Percentiles rank a stretch among this genome's conserved stretches.
Conservation (phyloP, 192 early-diverging fungal genomes). For the Mortierella hygrophila region DNA sequence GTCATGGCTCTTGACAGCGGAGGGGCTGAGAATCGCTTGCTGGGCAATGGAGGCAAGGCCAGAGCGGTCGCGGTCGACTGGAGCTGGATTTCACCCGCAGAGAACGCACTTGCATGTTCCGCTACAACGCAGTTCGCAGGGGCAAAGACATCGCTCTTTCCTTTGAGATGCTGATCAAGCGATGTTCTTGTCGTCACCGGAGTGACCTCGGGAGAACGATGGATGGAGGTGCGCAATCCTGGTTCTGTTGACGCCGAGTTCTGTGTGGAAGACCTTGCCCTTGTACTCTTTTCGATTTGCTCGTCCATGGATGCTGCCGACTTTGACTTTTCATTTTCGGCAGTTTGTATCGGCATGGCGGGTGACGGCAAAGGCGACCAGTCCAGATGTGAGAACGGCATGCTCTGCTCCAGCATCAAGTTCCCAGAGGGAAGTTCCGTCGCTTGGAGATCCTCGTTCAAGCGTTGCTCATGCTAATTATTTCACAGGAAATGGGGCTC, state of each 20-base stretch:
- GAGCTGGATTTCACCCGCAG: slow-evolving; percentile 44
- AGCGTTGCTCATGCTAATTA: slow-evolving; percentile 43
- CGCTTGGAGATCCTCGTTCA: slow-evolving; percentile 36
- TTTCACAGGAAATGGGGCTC: background rate
- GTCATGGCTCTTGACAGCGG: slow-evolving; percentile 20
- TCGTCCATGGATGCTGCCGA: background rate
- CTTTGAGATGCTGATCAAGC: slow-evolving; percentile 24
- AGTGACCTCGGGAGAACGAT: background rate
- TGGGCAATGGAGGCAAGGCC: slow-evolving; percentile 23
- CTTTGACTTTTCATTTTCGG: slow-evolving; percentile 14
- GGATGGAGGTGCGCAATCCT: background rate
- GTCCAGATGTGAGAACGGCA: slow-evolving; percentile 25
- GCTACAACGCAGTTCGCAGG: slow-evolving; percentile 34
- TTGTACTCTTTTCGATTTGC: background rate
- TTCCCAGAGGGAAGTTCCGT: slow-evolving; percentile 39
- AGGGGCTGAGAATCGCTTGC: slow-evolving; percentile 35
- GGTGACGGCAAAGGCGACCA: slow-evolving; percentile 53
- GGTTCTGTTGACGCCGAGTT: slow-evolving; percentile 11
- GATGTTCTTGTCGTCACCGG: slow-evolving; percentile 16
- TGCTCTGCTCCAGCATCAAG: slow-evolving; percentile 10
- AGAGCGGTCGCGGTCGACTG: slow-evolving; percentile 14
- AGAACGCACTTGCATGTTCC: slow-evolving; percentile 33
- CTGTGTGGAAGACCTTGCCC: background rate
- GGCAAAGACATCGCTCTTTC: slow-evolving; percentile 17
- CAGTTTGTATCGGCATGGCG: slow-evolving; percentile 20